A percentile compares a stretch with the other conserved stretches of the same genome.
phyloP scores from a whole-genome alignment of 306 rosid genomes.

The Quercus gilva region DNA sequence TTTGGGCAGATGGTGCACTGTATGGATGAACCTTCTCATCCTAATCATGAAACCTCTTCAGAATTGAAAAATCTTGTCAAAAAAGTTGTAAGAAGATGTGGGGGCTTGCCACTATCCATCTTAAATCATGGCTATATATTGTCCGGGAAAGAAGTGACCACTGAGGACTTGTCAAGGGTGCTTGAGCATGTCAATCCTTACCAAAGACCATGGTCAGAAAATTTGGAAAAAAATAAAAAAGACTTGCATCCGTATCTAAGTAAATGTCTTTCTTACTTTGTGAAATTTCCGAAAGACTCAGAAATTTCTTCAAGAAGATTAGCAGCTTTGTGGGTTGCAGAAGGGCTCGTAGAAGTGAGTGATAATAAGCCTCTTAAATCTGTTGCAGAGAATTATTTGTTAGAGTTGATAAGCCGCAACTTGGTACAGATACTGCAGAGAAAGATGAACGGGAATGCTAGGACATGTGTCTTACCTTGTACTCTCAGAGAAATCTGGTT shows the following conservation, averaged over 20 bases:
- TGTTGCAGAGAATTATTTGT: background rate
- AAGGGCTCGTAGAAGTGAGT: no score
- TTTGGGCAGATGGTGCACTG: constrained; percentile 12
- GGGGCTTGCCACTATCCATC: background rate
- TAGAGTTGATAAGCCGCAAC: background rate
- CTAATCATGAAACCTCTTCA: background rate
- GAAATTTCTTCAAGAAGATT: constrained; percentile 24
- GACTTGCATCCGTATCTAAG: no score
- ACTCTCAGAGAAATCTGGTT: no score
- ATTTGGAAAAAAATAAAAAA: no score
- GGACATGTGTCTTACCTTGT: constrained; percentile 1
- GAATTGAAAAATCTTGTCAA: background rate
- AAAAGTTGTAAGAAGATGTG: background rate
- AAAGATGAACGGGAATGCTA: constrained; percentile 1
- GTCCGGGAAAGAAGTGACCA: background rate
- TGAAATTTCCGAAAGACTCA: constrained; percentile 6
- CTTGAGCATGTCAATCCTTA: constrained; percentile 5
- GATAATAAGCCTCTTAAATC: no score
- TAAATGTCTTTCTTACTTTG: constrained; percentile 1
- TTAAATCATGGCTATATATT: background rate
- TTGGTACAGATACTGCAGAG: constrained; percentile 15
- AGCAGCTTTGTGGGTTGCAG: background rate
- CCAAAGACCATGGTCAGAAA: constrained; percentile 2
- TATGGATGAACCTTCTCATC: background rate
- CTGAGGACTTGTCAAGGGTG: background rate